Base-by-base conservation (phyloP, 2,329 filamentous ascomycete genomes). In the Monilinia polystroma region DNA sequence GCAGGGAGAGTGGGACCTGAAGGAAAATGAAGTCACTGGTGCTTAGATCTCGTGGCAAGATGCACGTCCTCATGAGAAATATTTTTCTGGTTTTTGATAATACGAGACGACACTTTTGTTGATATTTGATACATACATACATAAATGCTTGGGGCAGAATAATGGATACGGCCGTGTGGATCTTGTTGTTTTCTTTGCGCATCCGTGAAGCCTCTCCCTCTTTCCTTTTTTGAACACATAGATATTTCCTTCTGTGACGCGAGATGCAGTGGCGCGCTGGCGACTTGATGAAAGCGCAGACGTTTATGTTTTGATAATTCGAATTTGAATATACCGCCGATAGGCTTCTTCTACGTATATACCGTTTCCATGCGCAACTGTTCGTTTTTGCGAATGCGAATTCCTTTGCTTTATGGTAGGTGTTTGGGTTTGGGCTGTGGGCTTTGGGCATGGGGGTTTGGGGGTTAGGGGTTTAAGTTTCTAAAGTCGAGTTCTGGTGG, bases 1-100 rank as follows among this genome's bases (percentile, higher is more conserved):
- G 66, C 77, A 79, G 55, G 83, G 81, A 11, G 67, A 71, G 18
- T 77, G 75, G 72, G 73, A 74, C 35, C 66, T 77, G 53, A 70
- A 72, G 58, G 75, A 75, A 67, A 76, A 67, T 57, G 64, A 70
- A 47, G 66, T 54, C 4, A 53, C 47, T 4, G 55, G 64, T 26
- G 64, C 64, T 53, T 66, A 66, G 64, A 38, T 35, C 12, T 12
- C 8, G 12, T 54, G 12, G 18, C 29, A 41, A 38, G 53, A 59
- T 20, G 11, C 1, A 23, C 20, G 16, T 29, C 32, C 16, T 60
- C 57, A 38, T 55, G 53, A n/a, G 20, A 16, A 4, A 38, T 49
- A 11, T 49, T 18, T 60, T 51, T 49, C 43, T 35, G 45, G 45
- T 23, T 20, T 60, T 60, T 32, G 29, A 60, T 23, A 29, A 60